Conservation (phyloP, 2,329 filamentous ascomycete genomes). For the Chaetomiaceae sp. region DNA sequence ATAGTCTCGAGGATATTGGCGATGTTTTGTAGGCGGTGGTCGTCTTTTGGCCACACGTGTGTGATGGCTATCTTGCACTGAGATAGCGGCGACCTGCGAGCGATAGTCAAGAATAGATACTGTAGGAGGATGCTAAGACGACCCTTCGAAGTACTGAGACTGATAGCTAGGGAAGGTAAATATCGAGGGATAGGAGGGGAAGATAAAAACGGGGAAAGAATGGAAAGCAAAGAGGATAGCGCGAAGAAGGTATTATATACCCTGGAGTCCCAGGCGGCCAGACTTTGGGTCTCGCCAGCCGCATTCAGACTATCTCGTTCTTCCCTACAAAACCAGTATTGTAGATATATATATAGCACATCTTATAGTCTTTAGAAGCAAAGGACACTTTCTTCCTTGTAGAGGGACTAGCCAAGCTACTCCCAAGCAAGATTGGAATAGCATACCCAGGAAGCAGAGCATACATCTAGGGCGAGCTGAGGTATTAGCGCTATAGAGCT, state of each 20-base stretch:
- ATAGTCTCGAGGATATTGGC: constrained; percentile 4
- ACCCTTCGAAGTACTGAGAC: too few species aligned
- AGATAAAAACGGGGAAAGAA: not conserved
- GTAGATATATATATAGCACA: not conserved
- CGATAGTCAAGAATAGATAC: too few species aligned
- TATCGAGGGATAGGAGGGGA: too few species aligned
- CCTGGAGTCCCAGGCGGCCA: not conserved
- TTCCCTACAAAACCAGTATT: not conserved
- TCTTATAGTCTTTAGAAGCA: too few species aligned
- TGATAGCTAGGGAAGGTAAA: too few species aligned
- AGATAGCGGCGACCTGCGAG: not conserved
- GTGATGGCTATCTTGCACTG: constrained; percentile 10
- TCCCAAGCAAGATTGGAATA: too few species aligned
- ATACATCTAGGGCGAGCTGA: too few species aligned
- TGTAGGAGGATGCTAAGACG: too few species aligned
- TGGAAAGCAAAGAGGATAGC: not conserved
- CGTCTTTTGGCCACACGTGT: constrained; percentile 8
- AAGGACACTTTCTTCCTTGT: too few species aligned
- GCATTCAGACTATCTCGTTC: not conserved
- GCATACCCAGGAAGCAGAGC: too few species aligned
- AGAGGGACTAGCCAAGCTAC: too few species aligned
- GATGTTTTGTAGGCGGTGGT: constrained; percentile 9
- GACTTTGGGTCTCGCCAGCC: not conserved
- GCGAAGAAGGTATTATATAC: constrained; percentile 2
- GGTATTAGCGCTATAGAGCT: too few species aligned